Evolutionary conservation across 164 flowering plant species (phyloP).

Genomic region (Annona cherimola): DNA sequence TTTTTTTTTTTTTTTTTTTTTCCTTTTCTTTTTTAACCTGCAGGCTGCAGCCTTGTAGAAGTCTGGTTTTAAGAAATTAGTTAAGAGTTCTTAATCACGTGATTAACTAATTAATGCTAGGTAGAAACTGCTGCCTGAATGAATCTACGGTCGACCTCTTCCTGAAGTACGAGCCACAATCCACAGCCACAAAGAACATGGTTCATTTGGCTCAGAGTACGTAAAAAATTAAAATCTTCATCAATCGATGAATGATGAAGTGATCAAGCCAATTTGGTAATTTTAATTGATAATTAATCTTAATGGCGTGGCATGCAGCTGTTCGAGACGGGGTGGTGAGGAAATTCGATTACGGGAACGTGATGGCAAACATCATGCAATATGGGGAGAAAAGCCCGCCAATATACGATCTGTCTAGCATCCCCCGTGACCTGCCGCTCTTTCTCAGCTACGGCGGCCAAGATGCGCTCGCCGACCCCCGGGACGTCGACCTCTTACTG

Average conservation of each 20-base stretch:
- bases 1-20: no score
- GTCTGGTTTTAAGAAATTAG: no score
- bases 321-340: constrained; percentile 43
- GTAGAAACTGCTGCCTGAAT: constrained; percentile 69
- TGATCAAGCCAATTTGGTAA: no score
- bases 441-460: constrained; percentile 69
- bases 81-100: not conserved
- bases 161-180: constrained; percentile 56
- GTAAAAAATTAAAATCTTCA: constrained; percentile 10
- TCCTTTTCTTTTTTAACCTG: no score
- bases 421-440: constrained; percentile 52
- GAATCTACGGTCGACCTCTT: constrained; percentile 51
- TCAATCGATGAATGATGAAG: no score
- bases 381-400: constrained; percentile 54
- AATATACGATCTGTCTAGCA: constrained; percentile 50
- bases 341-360: constrained; percentile 47
- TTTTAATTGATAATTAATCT: no score
- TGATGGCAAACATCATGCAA: constrained; percentile 30
- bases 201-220: constrained; percentile 73
- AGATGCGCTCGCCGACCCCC: constrained; percentile 55
- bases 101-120: constrained; percentile 8
- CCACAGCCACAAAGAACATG: constrained; percentile 69
- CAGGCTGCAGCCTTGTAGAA: no score
- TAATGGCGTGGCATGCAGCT: constrained; percentile 26
- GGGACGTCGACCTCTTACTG: constrained; percentile 42